Evolutionary conservation across 768 basidiomycete genomes (phyloP), one percentile per base, ranked within the genome.

Genomic region (Collybia nuda): DNA sequence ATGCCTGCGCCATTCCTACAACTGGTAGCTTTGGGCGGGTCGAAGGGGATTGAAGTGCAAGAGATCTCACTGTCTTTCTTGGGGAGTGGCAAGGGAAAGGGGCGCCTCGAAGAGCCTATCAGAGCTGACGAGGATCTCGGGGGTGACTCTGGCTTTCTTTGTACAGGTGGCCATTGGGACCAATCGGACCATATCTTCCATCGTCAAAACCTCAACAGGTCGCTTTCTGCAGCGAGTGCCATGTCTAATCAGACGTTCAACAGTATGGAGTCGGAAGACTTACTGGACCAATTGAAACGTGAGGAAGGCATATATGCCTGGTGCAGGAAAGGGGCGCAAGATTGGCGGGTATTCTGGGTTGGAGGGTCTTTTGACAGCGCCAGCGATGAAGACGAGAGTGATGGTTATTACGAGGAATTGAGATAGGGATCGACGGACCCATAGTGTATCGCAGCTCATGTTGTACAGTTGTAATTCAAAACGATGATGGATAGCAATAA

Each of bases 261-360:
- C 47, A 85, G 77, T 47, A 64, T 78, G 55, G 82, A 78, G 24
- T 74, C 82, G 1, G 74, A 80, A 19, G 85, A 82, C 41, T 58
- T 82, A 6, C 50, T 66, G 1, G 70, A 68, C 22, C 63, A 69
- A 57, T 60, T 82, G 62, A 75, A 73, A 58, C 68, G 66, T 18
- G 81, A 84, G 50, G 75, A 85, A 50, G 90, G 90, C 5, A 67
- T 87, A 5, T 93, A 93, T 62, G 90, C 80, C 0, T 92, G 90
- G 90, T 76, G 82, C 67, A 69, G 81, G 57, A 90, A 85, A 60
- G 90, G 85, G 14, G 54, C 73, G 3, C 80, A 83, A 47, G 90
- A 93, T 60, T 93, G 84, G 79, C 73, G 90, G 18, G 79, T 93
- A 11, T 84, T 93, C 61, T 93, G 90, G 90, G 68, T 91, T 8